Conservation (phyloP, 73 alveolate species). For the Breviolum minutum region DNA sequence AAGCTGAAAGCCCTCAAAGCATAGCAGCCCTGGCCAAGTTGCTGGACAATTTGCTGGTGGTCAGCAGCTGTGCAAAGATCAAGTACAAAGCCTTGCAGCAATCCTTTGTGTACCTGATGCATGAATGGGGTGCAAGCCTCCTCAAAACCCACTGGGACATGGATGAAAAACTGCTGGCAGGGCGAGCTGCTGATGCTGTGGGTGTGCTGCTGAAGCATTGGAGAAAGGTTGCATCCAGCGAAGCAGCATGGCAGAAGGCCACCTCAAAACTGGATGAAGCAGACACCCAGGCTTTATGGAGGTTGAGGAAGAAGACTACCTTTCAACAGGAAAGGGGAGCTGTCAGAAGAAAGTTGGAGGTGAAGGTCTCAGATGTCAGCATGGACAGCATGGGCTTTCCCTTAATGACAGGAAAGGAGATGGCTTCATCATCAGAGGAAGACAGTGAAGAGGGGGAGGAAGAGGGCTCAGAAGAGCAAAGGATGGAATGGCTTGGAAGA, state of each 20-base stretch:
- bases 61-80: not conserved
- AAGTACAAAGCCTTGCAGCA: constrained; percentile 20
- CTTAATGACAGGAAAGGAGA: not conserved
- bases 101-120: not conserved
- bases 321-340: no score
- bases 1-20: not conserved
- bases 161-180: not conserved
- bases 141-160: not conserved
- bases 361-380: not conserved
- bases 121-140: not conserved
- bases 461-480: not conserved
- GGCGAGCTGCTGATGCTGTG: not conserved
- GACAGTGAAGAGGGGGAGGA: not conserved
- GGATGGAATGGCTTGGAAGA: not conserved
- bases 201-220: not conserved
- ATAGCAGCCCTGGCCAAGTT: not conserved
- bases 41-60: not conserved
- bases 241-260: not conserved
- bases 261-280: not conserved
- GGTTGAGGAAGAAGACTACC: not conserved
- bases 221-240: not conserved
- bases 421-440: not conserved
- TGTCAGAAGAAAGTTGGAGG: not conserved
- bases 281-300: not conserved
- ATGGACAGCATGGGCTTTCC: constrained; percentile 6